Evolutionary conservation across 1,284 basidiomycete species (phyloP), one percentile per base, ranked within the genome.

Genomic region (Sporisorium sorghi): DNA sequence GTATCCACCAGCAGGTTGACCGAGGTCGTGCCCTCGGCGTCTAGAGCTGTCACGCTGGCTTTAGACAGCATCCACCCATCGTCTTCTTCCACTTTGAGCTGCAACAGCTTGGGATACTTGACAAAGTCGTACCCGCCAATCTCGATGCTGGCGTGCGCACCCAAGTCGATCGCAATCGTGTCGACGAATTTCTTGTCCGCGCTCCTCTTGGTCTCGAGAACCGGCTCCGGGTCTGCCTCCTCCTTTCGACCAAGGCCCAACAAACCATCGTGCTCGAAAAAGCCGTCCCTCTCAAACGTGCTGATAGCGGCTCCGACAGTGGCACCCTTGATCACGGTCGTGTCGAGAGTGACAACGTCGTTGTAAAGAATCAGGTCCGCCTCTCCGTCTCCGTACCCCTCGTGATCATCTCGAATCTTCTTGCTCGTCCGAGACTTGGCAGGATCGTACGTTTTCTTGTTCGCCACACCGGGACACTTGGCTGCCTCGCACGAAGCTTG

Each of bases 341-440:
- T 30, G 28, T 28, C 33, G 26, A 73, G 33, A 3, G 37, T 33
- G n/a, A 73, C 64, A 4, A 57, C 40, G 42, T 73, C 70, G 17
- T 10, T 30, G 49, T 33, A 67, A 1, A 73, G 53, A n/a, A 14
- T 46, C 12, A 73, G 26, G 19, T 73, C 70, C 47, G 61, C 58
- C 64, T 73, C 70, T 15, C 70, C 70, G 30, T 73, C 70, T 3
- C 70, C 70, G 26, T 73, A 73, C 24, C 64, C 58, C 42, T 73
- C 70, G 48, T 73, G 70, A 19, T 59, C 64, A 21, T 26, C 19
- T 1, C 58, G 40, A 4, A 49, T 10, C 42, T 17, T 8, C 32
- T 43, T 56, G 52, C 49, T 67, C 14, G 54, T 47, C 19, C 1
- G 47, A 10, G 70, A 73, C 26, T 56, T 48, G 21, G 17, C 39